Conservation (phyloP, 1,139 yeast genomes). For the Candida sp. region DNA sequence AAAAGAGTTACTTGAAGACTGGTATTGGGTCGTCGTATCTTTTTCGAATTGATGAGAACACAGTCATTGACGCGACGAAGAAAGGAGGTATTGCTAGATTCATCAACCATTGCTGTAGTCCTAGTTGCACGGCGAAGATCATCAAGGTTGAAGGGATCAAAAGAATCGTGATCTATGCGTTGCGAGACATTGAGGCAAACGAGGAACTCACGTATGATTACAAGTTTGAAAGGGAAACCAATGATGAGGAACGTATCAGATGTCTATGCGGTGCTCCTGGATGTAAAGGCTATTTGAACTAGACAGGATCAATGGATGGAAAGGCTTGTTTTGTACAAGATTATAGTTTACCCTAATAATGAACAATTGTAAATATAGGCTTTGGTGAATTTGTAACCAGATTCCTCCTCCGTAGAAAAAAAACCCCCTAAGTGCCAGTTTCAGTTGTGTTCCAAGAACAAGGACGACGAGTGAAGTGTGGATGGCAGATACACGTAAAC, state of each 20-base stretch:
- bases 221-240: slow-evolving; percentile 90
- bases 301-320: slow-evolving; percentile 9
- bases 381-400: not conserved
- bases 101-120: slow-evolving; percentile 96
- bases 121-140: slow-evolving; percentile 97
- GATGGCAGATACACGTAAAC: not conserved
- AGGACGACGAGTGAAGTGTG: not conserved
- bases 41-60: slow-evolving; percentile 91
- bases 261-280: slow-evolving; percentile 96
- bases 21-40: slow-evolving; percentile 97
- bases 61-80: slow-evolving; percentile 97
- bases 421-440: not conserved
- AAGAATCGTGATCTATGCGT: slow-evolving; percentile 93
- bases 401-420: too few relatives aligned
- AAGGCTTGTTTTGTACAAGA: not conserved
- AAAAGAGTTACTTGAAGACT: slow-evolving; percentile 80
- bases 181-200: slow-evolving; percentile 85
- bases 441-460: not conserved
- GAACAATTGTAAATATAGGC: not conserved
- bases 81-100: slow-evolving; percentile 97
- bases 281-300: slow-evolving; percentile 92
- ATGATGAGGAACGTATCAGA: slow-evolving; percentile 87
- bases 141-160: slow-evolving; percentile 94
- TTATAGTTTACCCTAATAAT: not conserved
- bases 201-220: slow-evolving; percentile 97